Base-by-base conservation (phyloP, 768 basidiomycete genomes). In the Clitopilus hobsonii region DNA sequence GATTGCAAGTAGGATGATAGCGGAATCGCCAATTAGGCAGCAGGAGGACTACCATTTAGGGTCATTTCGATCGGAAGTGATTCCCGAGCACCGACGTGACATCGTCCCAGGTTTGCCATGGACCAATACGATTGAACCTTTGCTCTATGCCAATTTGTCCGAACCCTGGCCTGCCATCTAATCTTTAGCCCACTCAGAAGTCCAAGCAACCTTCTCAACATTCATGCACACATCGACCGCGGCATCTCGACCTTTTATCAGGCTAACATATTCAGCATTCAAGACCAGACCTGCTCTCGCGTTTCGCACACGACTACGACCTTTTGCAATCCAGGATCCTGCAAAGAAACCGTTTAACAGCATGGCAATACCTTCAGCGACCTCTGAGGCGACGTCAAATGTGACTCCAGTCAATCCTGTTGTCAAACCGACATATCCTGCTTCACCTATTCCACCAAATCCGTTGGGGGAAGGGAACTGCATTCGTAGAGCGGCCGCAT, bases 401-500 rank as follows among this genome's bases (percentile, higher is more conserved):
- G 3, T n/a, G 3, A 11, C 13, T 2, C 13, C 41, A 10, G 18
- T 23, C 41, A 45, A 45, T 45, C 41, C 41, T 45, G 41, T 23
- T 20, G 41, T 45, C 5, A 45, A 45, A 20, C 41, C 41, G 22
- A 45, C 41, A 2, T 86, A 86, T 65, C 65, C 77, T 2, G 60
- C 81, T 41, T 86, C 88, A 0, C 75, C 82, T 18, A 63, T 86
- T 23, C 84, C 87, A 5, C 67, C 69, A 41, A 88, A 89, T 63
- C 85, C 85, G 24, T 69, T 89, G 0, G 86, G 88, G 1, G 82
- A 88, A 57, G 88, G 85, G 6, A 74, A 72, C 22, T 84, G 80
- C 64, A 92, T 95, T 65, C 75, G 79, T 61, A 86, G 85, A 0
- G 89, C 90, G 0, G 89, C 79, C 23, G 87, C 86, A 0, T 74